A percentile compares a stretch with the other conserved stretches of the same genome.
phyloP scores from a whole-genome alignment of 2,329 filamentous ascomycete genomes.

The Fusarium sp. region DNA sequence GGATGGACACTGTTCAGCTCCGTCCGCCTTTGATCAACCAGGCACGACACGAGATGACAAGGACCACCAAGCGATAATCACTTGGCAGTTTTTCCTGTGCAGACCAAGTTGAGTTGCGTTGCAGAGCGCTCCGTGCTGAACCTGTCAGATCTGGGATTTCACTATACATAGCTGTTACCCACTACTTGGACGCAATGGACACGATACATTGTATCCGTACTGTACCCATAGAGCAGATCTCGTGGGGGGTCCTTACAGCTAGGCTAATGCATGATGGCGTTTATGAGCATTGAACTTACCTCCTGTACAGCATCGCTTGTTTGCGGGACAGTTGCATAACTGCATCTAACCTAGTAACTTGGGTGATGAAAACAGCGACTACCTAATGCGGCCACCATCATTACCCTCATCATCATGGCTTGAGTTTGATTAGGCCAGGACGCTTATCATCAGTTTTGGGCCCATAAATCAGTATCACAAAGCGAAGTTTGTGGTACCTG shows the following conservation, averaged over 20 bases:
- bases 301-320: slow-evolving; percentile 19
- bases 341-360: slow-evolving; percentile 5
- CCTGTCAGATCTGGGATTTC: slow-evolving; percentile 22
- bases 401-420: not conserved
- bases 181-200: slow-evolving; percentile 29
- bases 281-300: slow-evolving; percentile 21
- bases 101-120: slow-evolving; percentile 15
- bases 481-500: slow-evolving; percentile 22
- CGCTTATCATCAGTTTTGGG: not conserved
- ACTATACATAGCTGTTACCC: slow-evolving; percentile 18
- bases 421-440: not conserved
- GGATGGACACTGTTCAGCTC: not conserved
- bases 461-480: not conserved
- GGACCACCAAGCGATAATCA: not conserved
- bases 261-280: slow-evolving; percentile 47
- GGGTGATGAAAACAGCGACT: slow-evolving; percentile 13
- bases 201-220: slow-evolving; percentile 12
- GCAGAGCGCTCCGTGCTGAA: slow-evolving; percentile 13
- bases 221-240: slow-evolving; percentile 40
- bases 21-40: slow-evolving; percentile 11
- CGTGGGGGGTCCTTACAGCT: slow-evolving; percentile 40
- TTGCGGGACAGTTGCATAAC: slow-evolving; percentile 22
- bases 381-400: not conserved
- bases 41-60: not conserved
- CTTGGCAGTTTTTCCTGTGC: not conserved